Evolutionary conservation across 805 yeast genomes (phyloP), one percentile per base, ranked within the genome.

Genomic region (Candida peoriensis): DNA sequence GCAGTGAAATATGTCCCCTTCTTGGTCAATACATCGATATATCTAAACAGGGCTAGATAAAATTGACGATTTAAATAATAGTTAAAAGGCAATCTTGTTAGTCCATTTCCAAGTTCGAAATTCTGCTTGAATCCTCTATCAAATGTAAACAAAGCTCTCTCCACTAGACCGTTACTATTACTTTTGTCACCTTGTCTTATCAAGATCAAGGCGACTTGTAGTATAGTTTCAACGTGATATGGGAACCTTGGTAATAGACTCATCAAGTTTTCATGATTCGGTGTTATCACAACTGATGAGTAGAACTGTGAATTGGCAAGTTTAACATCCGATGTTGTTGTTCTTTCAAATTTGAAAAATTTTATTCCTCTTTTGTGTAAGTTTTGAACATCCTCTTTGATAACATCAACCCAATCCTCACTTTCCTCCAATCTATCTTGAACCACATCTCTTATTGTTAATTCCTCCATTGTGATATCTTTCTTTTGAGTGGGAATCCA

Each of bases 1-100:
- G 95, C 95, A 0, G 96, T 87, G 38, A 61, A 70, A 50, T 73
- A 77, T 2, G 90, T 83, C 4, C 94, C 84, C 49, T 85, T 73
- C 47, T 82, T 87, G 2, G 87, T 82, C 26, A 88, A 61, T 2
- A 75, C 75, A 10, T 72, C 68, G 37, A 87, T 75, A 50, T 82
- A 78, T 44, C 89, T 71, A 63, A 86, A 85, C 2, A 86, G 46
- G 4, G 87, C 72, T 34, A 87, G 59, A 47, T 82, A 82, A 45
- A 87, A 78, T 49, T 81, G 88, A 42, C 96, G 70, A 57, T 84
- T 88, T 55, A 78, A 69, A 49, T 78, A 82, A 24, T 65, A 70
- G 47, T 80, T 87, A 58, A 75, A 87, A 3, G 96, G 96, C 23
- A 87, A 61, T 39, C 93, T 74, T 14, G 76, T 66, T 10, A 76